These are phyloP conservation scores for Neonectria punicea DNA, from an alignment of 2,329 filamentous ascomycete genomes.

Conservation along the genomic window DNA sequence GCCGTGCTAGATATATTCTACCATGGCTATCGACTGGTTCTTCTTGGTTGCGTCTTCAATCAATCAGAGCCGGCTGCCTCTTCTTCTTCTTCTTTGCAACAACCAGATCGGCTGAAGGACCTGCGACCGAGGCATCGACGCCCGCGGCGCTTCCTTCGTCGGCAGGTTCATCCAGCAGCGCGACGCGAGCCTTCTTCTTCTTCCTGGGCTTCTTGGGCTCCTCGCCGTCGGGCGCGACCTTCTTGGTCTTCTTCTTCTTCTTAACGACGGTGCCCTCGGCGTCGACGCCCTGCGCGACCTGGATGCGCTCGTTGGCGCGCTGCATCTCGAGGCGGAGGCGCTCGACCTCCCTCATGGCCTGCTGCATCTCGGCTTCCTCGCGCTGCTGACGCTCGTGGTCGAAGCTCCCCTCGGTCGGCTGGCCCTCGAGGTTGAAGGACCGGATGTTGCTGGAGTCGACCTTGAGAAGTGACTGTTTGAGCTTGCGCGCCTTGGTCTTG, in stretches of 20 bases:
- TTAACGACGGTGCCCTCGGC: slow-evolving; percentile 73
- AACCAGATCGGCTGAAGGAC: slow-evolving; percentile 37
- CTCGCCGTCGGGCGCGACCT: slow-evolving; percentile 42
- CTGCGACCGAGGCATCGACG: slow-evolving; percentile 30
- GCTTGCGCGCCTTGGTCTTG: slow-evolving; percentile 61
- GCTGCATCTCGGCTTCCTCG: slow-evolving; percentile 89
- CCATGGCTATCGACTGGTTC: neutral
- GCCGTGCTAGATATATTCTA: neutral
- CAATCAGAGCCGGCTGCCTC: slow-evolving; percentile 47
- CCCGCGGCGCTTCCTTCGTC: slow-evolving; percentile 34
- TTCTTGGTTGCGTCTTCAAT: slow-evolving; percentile 40
- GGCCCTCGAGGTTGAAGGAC: slow-evolving; percentile 72
- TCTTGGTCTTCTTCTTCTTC: slow-evolving; percentile 67
- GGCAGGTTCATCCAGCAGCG: slow-evolving; percentile 26
- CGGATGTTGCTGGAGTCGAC: slow-evolving; percentile 88
- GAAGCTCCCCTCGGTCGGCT: slow-evolving; percentile 50
- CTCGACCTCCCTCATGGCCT: slow-evolving; percentile 90
- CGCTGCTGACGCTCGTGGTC: slow-evolving; percentile 75
- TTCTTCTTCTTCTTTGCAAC: slow-evolving; percentile 62
- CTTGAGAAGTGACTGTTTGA: slow-evolving; percentile 76
- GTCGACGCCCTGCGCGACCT: slow-evolving; percentile 75
- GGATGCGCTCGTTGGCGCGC: slow-evolving; percentile 78
- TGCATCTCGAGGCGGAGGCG: slow-evolving; percentile 89
- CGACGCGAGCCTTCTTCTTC: slow-evolving; percentile 44
- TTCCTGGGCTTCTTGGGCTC: slow-evolving; percentile 49